A percentile compares a stretch with the other conserved stretches of the same genome.
Conservation (phyloP, 1,284 basidiomycete genomes). For the Fomitopsis palustris region DNA sequence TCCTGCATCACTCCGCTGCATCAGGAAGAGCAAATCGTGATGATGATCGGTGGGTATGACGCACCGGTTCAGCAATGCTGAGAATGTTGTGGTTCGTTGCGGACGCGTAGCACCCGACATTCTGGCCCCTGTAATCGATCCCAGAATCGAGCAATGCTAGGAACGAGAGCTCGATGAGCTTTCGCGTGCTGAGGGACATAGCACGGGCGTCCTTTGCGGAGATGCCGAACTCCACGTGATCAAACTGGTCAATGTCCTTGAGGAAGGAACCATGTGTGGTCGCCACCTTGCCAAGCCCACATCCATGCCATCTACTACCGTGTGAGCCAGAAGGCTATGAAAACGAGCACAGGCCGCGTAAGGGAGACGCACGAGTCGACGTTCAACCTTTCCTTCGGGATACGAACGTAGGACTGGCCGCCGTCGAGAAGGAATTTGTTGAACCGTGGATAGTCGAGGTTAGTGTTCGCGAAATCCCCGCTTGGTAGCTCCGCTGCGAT, state of each 20-base stretch:
- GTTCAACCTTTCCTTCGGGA: constrained; percentile 33
- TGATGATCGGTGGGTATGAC: no score
- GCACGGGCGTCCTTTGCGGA: constrained; percentile 32
- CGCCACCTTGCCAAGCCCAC: constrained; percentile 23
- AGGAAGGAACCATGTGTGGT: constrained; percentile 35
- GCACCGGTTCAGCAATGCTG: constrained; percentile 12
- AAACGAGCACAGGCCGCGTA: background rate
- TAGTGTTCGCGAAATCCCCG: constrained; percentile 21
- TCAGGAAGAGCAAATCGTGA: background rate
- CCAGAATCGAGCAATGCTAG: constrained; percentile 38
- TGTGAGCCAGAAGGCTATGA: no score
- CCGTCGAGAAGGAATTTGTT: constrained; percentile 33
- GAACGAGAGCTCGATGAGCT: constrained; percentile 36
- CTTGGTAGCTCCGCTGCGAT: constrained; percentile 35
- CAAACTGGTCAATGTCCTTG: constrained; percentile 34
- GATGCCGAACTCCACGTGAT: constrained; percentile 39
- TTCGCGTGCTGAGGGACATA: constrained; percentile 34
- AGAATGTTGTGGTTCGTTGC: constrained; percentile 18
- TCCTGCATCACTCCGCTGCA: constrained; percentile 23
- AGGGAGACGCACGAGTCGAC: constrained; percentile 22
- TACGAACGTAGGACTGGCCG: constrained; percentile 31
- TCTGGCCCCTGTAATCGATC: constrained; percentile 35
- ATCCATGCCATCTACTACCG: no score
- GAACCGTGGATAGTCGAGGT: constrained; percentile 34
- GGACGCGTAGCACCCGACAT: constrained; percentile 37